These are phyloP conservation scores for Nemophila menziesii DNA, from an alignment of 257 asterid species.

Conservation along the genomic window DNA sequence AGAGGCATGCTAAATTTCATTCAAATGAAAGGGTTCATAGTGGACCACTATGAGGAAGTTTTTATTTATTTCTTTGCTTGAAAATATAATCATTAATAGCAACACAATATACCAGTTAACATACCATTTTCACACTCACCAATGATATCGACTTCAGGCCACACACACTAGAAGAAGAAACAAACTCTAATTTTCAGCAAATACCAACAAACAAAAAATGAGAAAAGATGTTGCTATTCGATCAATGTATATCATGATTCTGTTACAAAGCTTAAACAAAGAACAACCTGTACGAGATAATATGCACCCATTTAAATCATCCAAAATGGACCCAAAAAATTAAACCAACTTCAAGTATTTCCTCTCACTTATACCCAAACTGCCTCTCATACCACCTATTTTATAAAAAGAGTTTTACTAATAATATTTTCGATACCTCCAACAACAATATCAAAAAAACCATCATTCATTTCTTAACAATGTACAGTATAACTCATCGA, in stretches of 20 bases:
- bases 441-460: not conserved
- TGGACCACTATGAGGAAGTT: too few relatives aligned
- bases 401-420: too few relatives aligned
- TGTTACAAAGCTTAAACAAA: not conserved
- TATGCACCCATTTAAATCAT: not conserved
- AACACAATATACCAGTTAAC: too few relatives aligned
- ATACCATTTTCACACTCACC: too few relatives aligned
- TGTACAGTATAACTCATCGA: not conserved
- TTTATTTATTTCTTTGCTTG: too few relatives aligned
- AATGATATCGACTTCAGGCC: too few relatives aligned
- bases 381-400: too few relatives aligned
- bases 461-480: not conserved
- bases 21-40: too few relatives aligned
- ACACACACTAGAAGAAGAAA: too few relatives aligned
- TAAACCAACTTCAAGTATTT: not conserved
- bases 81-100: too few relatives aligned
- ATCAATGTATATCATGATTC: not conserved
- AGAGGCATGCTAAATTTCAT: too few relatives aligned
- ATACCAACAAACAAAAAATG: not conserved
- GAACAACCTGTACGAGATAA: not conserved
- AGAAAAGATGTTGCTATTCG: not conserved
- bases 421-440: too few relatives aligned
- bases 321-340: conserved; percentile 1
- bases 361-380: not conserved
- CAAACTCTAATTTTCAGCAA: not conserved